Base-by-base conservation (phyloP, 2,329 filamentous ascomycete species). In the Botrytis squamosa region DNA sequence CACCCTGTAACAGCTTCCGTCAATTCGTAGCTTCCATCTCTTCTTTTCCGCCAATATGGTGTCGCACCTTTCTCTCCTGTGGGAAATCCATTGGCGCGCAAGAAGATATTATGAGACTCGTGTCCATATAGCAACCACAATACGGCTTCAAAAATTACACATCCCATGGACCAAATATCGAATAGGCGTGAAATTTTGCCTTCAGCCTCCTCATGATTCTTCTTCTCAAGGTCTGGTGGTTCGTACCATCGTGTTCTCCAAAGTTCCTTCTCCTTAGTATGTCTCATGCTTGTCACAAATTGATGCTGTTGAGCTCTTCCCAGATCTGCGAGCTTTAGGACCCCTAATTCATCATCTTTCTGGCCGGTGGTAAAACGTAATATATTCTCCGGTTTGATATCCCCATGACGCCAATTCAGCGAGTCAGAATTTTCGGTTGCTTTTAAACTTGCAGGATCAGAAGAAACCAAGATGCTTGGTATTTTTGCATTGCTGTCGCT, bases 211-310 rank as follows among this genome's bases (percentile, higher is more conserved):
- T 52, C 44, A 1, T 66, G 64, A n/a, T 66, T 38, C 1, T 14
- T 38, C 6, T 36, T n/a, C 44, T 66, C 64, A 1, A 66, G 44
- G 38, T 66, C 44, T n/a, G 64, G 64, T 18, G 44, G 64, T 25
- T 66, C 64, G 29, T 66, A 66, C 44, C 64, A 66, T n/a, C 44
- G 29, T 49, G 64, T 66, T 33, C 44, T 66, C 64, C 64, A 66
- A 36, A 66, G 44, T 18, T 66, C 44, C 5, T 25, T 38, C 33
- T 38, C 67, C 18, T 44, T 70, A 20, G 16, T 29, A 12, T 44
- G 29, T 18, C 52, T 60, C 22, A 70, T 60, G 3, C 38, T 42
- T 60, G 52, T 70, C 52, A 70, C 38, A 60, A 60, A 40, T 18
- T 42, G 52, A 44, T 70, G 67, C 18, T 70, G 67, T 6, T 70